A percentile compares a stretch with the other conserved stretches of the same genome.
Evolutionary conservation across 2,329 filamentous ascomycete genomes (phyloP).

Genomic region (Decorospora gaudefroyi): DNA sequence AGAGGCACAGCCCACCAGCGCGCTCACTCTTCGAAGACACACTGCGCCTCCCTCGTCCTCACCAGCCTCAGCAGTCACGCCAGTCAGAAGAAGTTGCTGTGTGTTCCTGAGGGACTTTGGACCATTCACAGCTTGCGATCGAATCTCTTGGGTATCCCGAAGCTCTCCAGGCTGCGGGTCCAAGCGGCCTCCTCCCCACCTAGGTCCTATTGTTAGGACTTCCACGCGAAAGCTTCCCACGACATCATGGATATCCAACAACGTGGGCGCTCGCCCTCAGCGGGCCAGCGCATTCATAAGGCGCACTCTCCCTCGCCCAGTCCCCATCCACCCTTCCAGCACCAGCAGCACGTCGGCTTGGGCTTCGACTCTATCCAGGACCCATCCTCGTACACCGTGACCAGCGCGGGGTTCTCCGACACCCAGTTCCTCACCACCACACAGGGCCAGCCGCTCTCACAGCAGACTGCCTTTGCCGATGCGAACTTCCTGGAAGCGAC

Average conservation of each 20-base stretch:
- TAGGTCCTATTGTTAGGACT: constrained; percentile 38
- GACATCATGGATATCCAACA: constrained; percentile 56
- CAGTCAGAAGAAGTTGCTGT: constrained; percentile 21
- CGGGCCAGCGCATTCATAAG: constrained; percentile 65
- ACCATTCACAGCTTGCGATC: constrained; percentile 30
- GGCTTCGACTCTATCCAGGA: constrained; percentile 43
- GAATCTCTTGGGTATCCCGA: constrained; percentile 11
- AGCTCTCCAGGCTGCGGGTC: constrained; percentile 17
- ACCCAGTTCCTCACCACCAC: constrained; percentile 54
- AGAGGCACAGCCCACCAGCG: constrained; percentile 21
- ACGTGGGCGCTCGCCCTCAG: constrained; percentile 66
- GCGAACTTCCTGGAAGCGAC: constrained; percentile 49
- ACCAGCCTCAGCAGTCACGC: constrained; percentile 34
- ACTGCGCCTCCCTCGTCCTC: constrained; percentile 36
- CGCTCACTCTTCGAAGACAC: constrained; percentile 23
- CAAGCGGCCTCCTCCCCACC: constrained; percentile 26
- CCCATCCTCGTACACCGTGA: constrained; percentile 45
- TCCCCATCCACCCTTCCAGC: constrained; percentile 60
- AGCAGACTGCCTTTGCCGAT: constrained; percentile 49
- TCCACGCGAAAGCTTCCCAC: constrained; percentile 51
- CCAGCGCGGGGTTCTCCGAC: constrained; percentile 45
- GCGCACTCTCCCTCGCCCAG: constrained; percentile 69
- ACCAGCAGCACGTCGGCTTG: constrained; percentile 59
- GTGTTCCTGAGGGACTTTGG: constrained; percentile 23
- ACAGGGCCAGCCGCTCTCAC: constrained; percentile 51